Conservation (phyloP, 768 basidiomycete species). For the Serendipita sp. region DNA sequence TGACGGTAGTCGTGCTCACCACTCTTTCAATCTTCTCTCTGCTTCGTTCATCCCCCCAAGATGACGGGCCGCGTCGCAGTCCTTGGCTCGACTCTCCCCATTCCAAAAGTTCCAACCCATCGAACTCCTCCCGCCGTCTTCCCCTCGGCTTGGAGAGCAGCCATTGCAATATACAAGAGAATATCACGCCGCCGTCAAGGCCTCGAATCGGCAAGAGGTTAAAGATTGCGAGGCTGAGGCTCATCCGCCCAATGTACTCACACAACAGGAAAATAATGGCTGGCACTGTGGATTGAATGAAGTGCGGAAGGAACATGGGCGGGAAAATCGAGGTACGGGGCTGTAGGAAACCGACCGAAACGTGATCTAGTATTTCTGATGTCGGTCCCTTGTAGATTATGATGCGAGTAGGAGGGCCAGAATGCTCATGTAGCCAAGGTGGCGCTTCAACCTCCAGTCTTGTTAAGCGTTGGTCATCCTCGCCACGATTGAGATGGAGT, state of each 20-base stretch:
- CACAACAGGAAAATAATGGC: neutral
- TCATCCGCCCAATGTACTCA: neutral
- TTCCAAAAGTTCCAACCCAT: neutral
- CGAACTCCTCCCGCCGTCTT: neutral
- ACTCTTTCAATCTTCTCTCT: neutral
- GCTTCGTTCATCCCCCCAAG: neutral
- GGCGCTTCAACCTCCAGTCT: slow-evolving; percentile 32
- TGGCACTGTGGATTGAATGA: neutral
- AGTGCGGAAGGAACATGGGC: neutral
- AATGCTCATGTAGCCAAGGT: neutral
- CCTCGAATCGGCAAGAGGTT: slow-evolving; percentile 61
- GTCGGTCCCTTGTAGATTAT: slow-evolving; percentile 63
- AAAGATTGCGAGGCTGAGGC: slow-evolving; percentile 60
- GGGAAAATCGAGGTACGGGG: slow-evolving; percentile 21
- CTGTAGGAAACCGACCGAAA: slow-evolving; percentile 33
- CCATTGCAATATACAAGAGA: neutral
- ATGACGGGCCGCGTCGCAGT: neutral
- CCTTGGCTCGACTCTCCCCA: neutral
- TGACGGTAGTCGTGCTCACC: neutral
- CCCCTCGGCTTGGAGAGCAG: neutral
- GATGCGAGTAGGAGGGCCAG: slow-evolving; percentile 19
- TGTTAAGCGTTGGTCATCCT: slow-evolving; percentile 27
- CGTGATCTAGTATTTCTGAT: slow-evolving; percentile 25
- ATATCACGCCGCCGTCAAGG: slow-evolving; percentile 43
- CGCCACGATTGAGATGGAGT: slow-evolving; percentile 21